These are phyloP conservation scores for Coemansia sp. DNA, from an alignment of 371 early-diverging fungal genomes.

Conservation along the genomic window DNA sequence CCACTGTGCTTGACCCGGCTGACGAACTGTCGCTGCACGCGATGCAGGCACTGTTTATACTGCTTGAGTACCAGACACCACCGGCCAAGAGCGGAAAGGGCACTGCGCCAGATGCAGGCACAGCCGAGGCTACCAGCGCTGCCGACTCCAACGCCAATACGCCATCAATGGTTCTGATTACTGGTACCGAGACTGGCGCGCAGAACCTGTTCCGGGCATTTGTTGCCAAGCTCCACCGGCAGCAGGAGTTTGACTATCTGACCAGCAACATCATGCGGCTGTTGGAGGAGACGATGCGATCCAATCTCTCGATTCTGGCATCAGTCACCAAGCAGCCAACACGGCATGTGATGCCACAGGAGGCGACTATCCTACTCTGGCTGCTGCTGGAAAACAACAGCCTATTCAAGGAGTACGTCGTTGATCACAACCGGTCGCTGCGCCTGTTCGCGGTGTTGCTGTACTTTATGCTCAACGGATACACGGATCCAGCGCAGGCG, in stretches of 20 bases:
- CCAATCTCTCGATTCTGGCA: constrained; percentile 48
- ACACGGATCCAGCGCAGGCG: constrained; percentile 54
- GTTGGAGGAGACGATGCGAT: constrained; percentile 75
- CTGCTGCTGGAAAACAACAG: constrained; percentile 71
- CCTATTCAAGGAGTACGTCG: constrained; percentile 66
- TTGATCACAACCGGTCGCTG: constrained; percentile 64
- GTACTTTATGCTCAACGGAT: constrained; percentile 45
- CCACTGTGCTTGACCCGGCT: constrained; percentile 65
- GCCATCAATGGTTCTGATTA: constrained; percentile 34
- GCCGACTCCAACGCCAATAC: constrained; percentile 13
- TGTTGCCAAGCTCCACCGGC: constrained; percentile 71
- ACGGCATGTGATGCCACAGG: constrained; percentile 50
- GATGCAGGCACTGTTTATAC: constrained; percentile 64
- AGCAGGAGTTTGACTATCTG: constrained; percentile 76
- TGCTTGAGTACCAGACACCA: constrained; percentile 69
- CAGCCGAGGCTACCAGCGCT: constrained; percentile 8
- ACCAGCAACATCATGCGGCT: constrained; percentile 72
- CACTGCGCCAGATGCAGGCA: neutral
- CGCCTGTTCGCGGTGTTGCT: constrained; percentile 51
- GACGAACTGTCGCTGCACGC: constrained; percentile 72
- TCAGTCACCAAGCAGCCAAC: constrained; percentile 44
- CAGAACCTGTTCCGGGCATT: constrained; percentile 74
- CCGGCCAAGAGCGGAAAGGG: constrained; percentile 32
- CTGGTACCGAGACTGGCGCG: constrained; percentile 41
- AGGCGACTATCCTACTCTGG: constrained; percentile 85